These are phyloP conservation scores for Malania oleifera DNA, from an alignment of 164 flowering plant genomes.

Conservation along the genomic window DNA sequence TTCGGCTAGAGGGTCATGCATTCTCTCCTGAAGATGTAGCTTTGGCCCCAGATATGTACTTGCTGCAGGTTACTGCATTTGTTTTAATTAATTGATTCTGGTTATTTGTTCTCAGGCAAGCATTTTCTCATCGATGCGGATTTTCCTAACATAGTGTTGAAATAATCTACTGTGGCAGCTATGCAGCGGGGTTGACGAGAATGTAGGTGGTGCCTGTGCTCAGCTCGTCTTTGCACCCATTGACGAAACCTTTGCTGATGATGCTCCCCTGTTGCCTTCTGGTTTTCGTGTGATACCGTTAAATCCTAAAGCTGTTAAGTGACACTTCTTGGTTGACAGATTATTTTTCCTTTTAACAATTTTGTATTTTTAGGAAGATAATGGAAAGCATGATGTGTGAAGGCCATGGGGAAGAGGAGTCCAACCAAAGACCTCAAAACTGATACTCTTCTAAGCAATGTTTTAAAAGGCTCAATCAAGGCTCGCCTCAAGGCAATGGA, in stretches of 20 bases:
- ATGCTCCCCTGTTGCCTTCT: conserved; percentile 75
- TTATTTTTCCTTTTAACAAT: not conserved
- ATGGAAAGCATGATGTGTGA: not conserved
- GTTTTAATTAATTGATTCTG: not conserved
- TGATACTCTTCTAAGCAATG: too few relatives aligned
- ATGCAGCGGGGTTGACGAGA: conserved; percentile 85
- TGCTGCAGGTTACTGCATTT: conserved; percentile 49
- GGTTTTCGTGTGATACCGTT: conserved; percentile 82
- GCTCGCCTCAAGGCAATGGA: too few relatives aligned
- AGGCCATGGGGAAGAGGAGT: not conserved
- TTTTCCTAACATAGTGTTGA: not conserved
- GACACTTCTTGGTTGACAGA: not conserved
- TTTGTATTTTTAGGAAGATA: not conserved
- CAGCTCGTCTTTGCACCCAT: conserved; percentile 87
- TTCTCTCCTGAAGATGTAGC: conserved; percentile 61
- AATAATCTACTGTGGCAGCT: conserved; percentile 36
- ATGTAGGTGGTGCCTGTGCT: conserved; percentile 67
- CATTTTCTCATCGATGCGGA: not conserved
- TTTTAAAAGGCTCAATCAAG: too few relatives aligned
- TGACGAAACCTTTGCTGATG: conserved; percentile 80
- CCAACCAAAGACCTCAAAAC: not conserved
- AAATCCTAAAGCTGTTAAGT: conserved; percentile 63
- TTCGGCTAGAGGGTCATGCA: conserved; percentile 64
- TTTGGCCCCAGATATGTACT: conserved; percentile 57
- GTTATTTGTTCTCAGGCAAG: not conserved